A percentile compares a stretch with the other conserved stretches of the same genome.
Evolutionary conservation across 2,329 filamentous ascomycete genomes (phyloP).

Genomic region (Eutypa lata): DNA sequence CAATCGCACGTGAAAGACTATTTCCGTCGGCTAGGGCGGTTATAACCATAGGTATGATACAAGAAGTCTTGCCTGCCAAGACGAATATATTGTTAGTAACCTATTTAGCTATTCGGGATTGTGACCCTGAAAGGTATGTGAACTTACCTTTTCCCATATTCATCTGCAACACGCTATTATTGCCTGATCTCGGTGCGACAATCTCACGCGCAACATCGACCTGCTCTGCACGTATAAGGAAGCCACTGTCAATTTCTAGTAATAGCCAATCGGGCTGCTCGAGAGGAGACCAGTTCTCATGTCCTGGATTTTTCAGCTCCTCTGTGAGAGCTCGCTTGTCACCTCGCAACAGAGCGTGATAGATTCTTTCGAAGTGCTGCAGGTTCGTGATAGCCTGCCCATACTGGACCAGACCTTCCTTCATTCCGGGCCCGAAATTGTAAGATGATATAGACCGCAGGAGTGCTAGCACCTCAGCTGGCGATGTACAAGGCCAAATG

Average conservation of each 20-base stretch:
- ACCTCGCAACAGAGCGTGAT: slow-evolving; percentile 22
- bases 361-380: slow-evolving; percentile 45
- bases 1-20: slow-evolving; percentile 50
- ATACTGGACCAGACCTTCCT: slow-evolving; percentile 39
- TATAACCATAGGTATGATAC: slow-evolving; percentile 53
- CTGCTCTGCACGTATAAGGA: slow-evolving; percentile 61
- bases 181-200: slow-evolving; percentile 46
- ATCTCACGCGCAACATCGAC: slow-evolving; percentile 60
- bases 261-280: slow-evolving; percentile 61
- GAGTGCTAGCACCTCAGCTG: slow-evolving; percentile 41
- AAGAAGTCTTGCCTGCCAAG: slow-evolving; percentile 54
- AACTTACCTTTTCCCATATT: slow-evolving; percentile 57
- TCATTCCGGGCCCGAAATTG: slow-evolving; percentile 32
- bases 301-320: slow-evolving; percentile 47
- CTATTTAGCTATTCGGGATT: too few species aligned
- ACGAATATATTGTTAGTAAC: too few species aligned
- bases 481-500: slow-evolving; percentile 44
- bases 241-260: slow-evolving; percentile 62
- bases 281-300: slow-evolving; percentile 54
- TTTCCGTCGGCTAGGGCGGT: slow-evolving; percentile 42
- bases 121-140: too few species aligned
- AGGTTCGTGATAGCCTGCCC: slow-evolving; percentile 40
- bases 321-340: slow-evolving; percentile 30
- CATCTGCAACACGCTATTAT: slow-evolving; percentile 63
- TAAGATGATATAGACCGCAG: slow-evolving; percentile 33